Conservation (phyloP, 2,329 filamentous ascomycete species). For the Exophiala phaeomuriformis region DNA sequence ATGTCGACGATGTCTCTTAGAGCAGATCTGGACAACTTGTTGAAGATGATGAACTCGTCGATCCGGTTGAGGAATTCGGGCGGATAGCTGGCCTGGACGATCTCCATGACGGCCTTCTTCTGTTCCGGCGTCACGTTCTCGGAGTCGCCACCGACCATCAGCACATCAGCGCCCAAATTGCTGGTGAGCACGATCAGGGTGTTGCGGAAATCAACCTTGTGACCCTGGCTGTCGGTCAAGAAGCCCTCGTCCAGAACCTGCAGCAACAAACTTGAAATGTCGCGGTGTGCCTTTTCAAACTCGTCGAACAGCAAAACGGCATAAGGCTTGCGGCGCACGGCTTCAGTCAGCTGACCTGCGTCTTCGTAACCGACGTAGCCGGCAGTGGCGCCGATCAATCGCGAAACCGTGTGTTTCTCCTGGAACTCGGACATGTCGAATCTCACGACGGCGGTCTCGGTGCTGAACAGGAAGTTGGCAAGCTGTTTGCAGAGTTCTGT, state of each 20-base stretch:
- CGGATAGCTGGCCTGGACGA: constrained; percentile 66
- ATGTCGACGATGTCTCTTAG: constrained; percentile 92
- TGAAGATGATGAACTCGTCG: constrained; percentile 95
- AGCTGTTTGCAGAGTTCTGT: constrained; percentile 97
- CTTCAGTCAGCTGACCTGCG: constrained; percentile 90
- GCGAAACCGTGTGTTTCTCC: constrained; percentile 91
- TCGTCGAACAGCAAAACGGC: constrained; percentile 93
- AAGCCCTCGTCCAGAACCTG: constrained; percentile 96
- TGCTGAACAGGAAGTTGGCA: constrained; percentile 86
- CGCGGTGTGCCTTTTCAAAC: constrained; percentile 93
- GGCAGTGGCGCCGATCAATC: constrained; percentile 85
- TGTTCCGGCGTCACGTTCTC: constrained; percentile 66
- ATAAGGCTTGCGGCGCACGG: constrained; percentile 89
- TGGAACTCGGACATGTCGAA: constrained; percentile 99
- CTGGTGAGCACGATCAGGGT: constrained; percentile 95
- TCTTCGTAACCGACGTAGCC: constrained; percentile 97
- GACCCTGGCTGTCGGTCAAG: constrained; percentile 88
- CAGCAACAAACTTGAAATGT: constrained; percentile 83
- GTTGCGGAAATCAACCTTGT: constrained; percentile 94
- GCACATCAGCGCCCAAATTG: constrained; percentile 85
- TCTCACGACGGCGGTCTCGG: constrained; percentile 78
- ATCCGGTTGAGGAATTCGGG: constrained; percentile 96
- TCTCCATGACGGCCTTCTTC: constrained; percentile 77
- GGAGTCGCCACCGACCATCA: constrained; percentile 60
- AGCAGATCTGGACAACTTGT: constrained; percentile 68